Base-by-base conservation (phyloP, 495 filamentous ascomycete genomes). In the Apiosordaria backusii region DNA sequence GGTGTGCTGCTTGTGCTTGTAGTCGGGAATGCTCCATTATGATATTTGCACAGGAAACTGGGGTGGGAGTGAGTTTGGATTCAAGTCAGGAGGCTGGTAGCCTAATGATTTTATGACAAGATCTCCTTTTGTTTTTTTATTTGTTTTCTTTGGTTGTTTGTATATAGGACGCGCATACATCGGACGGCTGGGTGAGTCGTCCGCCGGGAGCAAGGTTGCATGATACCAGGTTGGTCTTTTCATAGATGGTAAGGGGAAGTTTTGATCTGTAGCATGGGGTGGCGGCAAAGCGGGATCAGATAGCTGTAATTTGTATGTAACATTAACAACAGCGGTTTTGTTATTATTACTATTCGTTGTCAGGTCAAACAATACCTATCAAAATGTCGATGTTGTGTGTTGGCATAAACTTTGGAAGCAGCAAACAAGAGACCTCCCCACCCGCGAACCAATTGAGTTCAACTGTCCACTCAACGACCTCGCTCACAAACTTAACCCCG, bases 1-100 rank as follows among this genome's bases (percentile, higher is more conserved):
- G 84, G 81, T 18, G 76, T 83, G 58, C 67, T 88, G 29, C 70
- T 87, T 45, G 79, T 83, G 0, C 58, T 83, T 27, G 76, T 86
- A 0, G 76, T 78, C 27, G 78, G 76, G 24, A 81, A 77, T 57
- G 65, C 72, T 10, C 71, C 72, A 2, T 65, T 76, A 67, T 76
- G 70, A 78, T 57, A 15, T n/a, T 26, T 0, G 19, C 18, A 55
- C 57, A 25, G 65, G 4, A 10, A 18, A 64, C 9, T 40, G 18
- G 21, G 62, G 2, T 13, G 23, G 61, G 60, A 29, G 22, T 2
- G 27, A 61, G 15, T 45, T 4, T 15, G 40, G 60, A 10, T 23
- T 7, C 4, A 40, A 61, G 25, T 27, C 25, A 45, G 35, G 35
- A 26, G 27, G 16, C 16, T 62, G 21, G 52, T 45, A 45, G 29